These are phyloP conservation scores for Maudiozyma serrabonitensis DNA, from an alignment of 805 yeast genomes.

Conservation along the genomic window DNA sequence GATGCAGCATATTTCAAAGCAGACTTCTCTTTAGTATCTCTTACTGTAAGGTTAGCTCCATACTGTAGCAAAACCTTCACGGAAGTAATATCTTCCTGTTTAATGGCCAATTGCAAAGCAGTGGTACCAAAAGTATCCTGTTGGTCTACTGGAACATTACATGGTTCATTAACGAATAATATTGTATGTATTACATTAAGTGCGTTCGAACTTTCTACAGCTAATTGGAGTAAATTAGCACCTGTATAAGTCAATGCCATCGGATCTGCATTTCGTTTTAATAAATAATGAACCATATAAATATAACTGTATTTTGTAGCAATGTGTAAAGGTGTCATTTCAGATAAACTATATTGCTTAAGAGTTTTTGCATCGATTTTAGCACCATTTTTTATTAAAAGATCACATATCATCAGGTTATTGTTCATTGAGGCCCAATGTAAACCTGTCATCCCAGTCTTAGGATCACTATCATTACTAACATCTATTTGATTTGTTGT, in stretches of 20 bases:
- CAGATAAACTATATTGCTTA: not conserved
- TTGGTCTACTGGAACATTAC: constrained; percentile 47
- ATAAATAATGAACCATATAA: constrained; percentile 60
- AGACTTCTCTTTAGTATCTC: constrained; percentile 58
- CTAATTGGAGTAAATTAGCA: constrained; percentile 70
- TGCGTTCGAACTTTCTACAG: constrained; percentile 83
- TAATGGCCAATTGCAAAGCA: constrained; percentile 85
- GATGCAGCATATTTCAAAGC: constrained; percentile 82
- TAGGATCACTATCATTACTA: constrained; percentile 26
- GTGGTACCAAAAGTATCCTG: constrained; percentile 66
- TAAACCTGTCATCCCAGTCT: constrained; percentile 41
- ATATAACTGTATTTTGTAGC: constrained; percentile 80
- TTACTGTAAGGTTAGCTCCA: constrained; percentile 55
- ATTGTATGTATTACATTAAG: constrained; percentile 61
- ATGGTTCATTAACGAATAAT: constrained; percentile 24
- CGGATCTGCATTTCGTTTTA: constrained; percentile 56
- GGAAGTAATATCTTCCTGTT: constrained; percentile 75
- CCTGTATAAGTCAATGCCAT: constrained; percentile 54
- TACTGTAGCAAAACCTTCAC: constrained; percentile 58
- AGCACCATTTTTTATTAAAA: constrained; percentile 54
- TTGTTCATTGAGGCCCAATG: constrained; percentile 92
- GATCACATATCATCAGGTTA: constrained; percentile 48
- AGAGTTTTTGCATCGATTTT: constrained; percentile 35
- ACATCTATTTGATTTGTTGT: constrained; percentile 30
- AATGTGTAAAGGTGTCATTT: constrained; percentile 73